A percentile compares a stretch with the other conserved stretches of the same genome.
These are phyloP conservation scores for Candida loeiensis DNA, from an alignment of 805 yeast species.

Conservation along the genomic window DNA sequence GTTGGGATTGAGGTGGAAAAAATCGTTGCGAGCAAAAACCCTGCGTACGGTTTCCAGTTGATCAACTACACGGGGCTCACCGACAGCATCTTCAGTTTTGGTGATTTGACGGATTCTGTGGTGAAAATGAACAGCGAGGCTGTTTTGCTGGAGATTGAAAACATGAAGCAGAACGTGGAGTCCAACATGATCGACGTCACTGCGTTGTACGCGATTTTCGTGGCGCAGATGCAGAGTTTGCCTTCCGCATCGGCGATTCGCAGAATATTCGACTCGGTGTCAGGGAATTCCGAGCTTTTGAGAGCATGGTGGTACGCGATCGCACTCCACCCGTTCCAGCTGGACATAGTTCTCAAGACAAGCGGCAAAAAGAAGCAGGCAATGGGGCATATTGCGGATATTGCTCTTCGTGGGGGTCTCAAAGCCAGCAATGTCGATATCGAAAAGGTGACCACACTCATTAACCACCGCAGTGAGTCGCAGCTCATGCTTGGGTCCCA, in stretches of 20 bases:
- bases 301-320: constrained; percentile 46
- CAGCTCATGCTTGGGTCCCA: constrained; percentile 17
- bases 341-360: constrained; percentile 30
- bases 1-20: constrained; percentile 84
- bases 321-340: constrained; percentile 49
- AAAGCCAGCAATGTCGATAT: constrained; percentile 59
- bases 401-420: constrained; percentile 65
- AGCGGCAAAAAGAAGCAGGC: constrained; percentile 35
- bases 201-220: constrained; percentile 19
- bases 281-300: constrained; percentile 9
- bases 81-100: constrained; percentile 51
- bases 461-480: constrained; percentile 26
- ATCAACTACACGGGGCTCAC: constrained; percentile 54
- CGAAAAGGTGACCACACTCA: constrained; percentile 46
- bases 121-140: constrained; percentile 15
- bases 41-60: constrained; percentile 59
- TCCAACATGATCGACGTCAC: constrained; percentile 22
- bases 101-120: constrained; percentile 19
- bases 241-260: constrained; percentile 1
- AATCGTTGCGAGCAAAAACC: constrained; percentile 61
- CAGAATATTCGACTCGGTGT: constrained; percentile 1
- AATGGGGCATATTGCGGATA: constrained; percentile 38
- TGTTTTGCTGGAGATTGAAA: constrained; percentile 15
- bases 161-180: constrained; percentile 12
- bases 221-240: not conserved